A percentile compares a stretch with the other conserved stretches of the same genome.
phyloP scores from a whole-genome alignment of 1,284 basidiomycete species.

The Lignosus rhinocerotis region DNA sequence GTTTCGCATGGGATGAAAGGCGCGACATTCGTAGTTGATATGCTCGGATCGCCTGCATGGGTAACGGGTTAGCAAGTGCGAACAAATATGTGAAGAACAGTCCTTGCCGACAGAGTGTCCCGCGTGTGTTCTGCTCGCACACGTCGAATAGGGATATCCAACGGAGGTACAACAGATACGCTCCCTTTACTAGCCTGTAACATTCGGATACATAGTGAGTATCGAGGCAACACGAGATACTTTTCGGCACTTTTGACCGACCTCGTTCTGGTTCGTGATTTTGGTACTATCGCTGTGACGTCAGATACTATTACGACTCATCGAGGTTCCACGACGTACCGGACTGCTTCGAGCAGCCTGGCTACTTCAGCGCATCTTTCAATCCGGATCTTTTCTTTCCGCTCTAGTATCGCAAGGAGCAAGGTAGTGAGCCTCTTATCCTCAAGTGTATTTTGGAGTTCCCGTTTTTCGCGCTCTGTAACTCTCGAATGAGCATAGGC shows the following conservation, averaged over 20 bases:
- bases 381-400: slow-evolving; percentile 19
- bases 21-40: slow-evolving; percentile 14
- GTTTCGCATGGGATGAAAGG: neutral
- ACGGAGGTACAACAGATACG: neutral
- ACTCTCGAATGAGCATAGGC: too few species aligned
- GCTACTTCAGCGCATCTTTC: slow-evolving; percentile 14
- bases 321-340: slow-evolving; percentile 3
- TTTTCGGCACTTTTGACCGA: neutral
- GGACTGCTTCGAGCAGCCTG: slow-evolving; percentile 4
- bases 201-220: neutral
- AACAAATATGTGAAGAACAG: neutral
- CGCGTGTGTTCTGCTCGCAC: slow-evolving; percentile 15
- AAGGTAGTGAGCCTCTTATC: slow-evolving; percentile 8
- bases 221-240: neutral
- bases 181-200: neutral
- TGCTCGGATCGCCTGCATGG: slow-evolving; percentile 17
- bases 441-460: slow-evolving; percentile 10
- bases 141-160: neutral
- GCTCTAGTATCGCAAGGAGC: slow-evolving; percentile 19
- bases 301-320: neutral
- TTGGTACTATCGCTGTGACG: neutral
- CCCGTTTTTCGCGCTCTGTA: slow-evolving; percentile 12
- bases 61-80: neutral
- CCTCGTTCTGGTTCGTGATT: neutral
- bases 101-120: slow-evolving; percentile 18